Base-by-base conservation (phyloP, 192 early-diverging fungal species). In the Coemansia aciculifera region DNA sequence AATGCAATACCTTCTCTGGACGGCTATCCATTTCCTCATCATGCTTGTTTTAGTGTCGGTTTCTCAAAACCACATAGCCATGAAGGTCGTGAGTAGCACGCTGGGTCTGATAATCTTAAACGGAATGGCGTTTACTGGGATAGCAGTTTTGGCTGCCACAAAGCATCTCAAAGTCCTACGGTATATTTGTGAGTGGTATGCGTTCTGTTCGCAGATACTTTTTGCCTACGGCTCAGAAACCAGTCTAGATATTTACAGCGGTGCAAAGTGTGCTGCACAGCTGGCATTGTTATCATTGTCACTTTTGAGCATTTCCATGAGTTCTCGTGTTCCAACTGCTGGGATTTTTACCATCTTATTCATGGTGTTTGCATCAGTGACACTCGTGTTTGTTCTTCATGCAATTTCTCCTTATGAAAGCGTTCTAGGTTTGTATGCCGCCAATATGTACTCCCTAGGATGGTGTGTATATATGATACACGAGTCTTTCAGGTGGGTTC, bases 391-490 rank as follows among this genome's bases (percentile, higher is more conserved):
- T 54, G 12, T 54, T 12, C 51, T 54, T 29, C 51, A 54, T 54
- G 27, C 12, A 1, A 54, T 54, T 15, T 54, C 24, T 10, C 51
- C 51, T 10, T 54, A 54, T 17, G 51, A 54, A 54, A 29, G 24
- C 23, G 12, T 19, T 4, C 10, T 54, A 5, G 51, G 51, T 1
- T 1, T 54, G 51, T 54, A 54, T 3, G 24, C 15, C 3, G 24
- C 51, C 12, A 29, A 31, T 5, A 31, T 54, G 12, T 54, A 54
- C 27, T 54, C 51, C 24, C 15, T 54, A 27, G 51, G 24, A 3
- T 54, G 51, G 51, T 54, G 51, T 19, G 4, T 54, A 11, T 54
- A 54, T 29, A 54, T 54, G 51, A 29, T 54, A 29, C 23, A 54
- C 51, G 51, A 54, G 51, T 54, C 51, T 11, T 54, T 54, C 13